Base-by-base conservation (phyloP, 2,329 filamentous ascomycete genomes). In the Fusarium liriodendri region DNA sequence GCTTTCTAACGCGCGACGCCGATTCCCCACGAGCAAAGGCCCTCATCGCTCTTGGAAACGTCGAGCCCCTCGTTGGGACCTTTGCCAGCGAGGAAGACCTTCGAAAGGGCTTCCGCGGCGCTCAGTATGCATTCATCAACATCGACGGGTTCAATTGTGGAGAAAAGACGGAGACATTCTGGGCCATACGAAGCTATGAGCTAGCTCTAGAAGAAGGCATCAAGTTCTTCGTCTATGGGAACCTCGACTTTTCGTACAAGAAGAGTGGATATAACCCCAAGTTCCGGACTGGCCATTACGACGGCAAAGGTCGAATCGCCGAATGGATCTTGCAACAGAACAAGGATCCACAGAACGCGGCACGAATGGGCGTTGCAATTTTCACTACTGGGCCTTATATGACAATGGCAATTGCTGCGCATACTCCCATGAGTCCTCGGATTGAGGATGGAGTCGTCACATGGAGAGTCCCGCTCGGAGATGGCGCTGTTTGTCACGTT, bases 241-340 rank as follows among this genome's bases (percentile, higher is more conserved):
- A 86, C 57, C 79, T 89, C 13, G 87, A 89, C 69, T 88, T 85
- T 65, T 81, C 73, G 0, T 83, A 84, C 42, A 87, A 88, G 79
- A 85, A 87, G 73, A 79, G 81, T 29, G 85, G 84, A 0, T 89
- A 86, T 71, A 80, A 87, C 25, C 81, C 84, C 0, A 81, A 84
- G 45, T 85, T 85, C 64, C 83, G 86, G 11, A 77, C 78, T 2
- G 87, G 87, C 0, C 87, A 89, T 77, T 88, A 87, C 57, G 86
- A 86, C 67, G 82, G 79, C 5, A 86, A 87, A 74, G 85, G 86
- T 3, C 77, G 86, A 13, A 72, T 87, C 8, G 84, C 79, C 1
- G 82, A 86, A 67, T 86, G 83, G 83, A 82, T 87, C n/a, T 73
- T 85, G 8, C 76, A 78, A 22, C 85, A 87, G 75, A 66, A 27